Base-by-base conservation (phyloP, 106 monocot species). In the Allium fistulosum region DNA sequence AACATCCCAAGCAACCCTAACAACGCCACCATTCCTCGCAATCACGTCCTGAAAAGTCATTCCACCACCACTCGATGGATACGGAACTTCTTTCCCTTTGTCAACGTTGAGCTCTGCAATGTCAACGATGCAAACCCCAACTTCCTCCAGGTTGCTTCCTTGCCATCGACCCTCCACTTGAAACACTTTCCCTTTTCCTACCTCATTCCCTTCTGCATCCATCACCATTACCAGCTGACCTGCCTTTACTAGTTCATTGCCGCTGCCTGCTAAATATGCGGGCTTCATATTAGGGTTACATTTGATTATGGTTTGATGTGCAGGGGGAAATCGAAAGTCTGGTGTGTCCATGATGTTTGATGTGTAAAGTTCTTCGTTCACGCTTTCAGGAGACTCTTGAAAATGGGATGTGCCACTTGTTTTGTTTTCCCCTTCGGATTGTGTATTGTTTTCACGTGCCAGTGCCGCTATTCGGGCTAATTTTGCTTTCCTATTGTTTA, bases 401-500 rank as follows among this genome's bases (percentile, higher is more conserved):
- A 67, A 73, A 18, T 84, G 81, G 48, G 81, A 71, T 14, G 67
- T 74, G 7, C 71, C 78, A 37, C 61, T 28, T n/a, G 85, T 71
- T 53, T 76, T 86, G 51, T 90, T 86, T 4, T 15, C 84, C 13
- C 87, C 93, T 80, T 93, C 92, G 10, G 77, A 85, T 48, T 74
- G 57, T 49, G 70, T 70, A 5, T 37, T 37, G 37, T 37, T 37
- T 37, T 37, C 37, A 58, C 94, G 84, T 15, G 61, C 68, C 71
- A 84, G 87, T 69, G 84, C 82, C 0, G 90, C 94, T 63, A 85
- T 87, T 26, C 94, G 86, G 10, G 90, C 94, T 63, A 94, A 80
- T 69, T 76, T 81, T 2, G 94, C 94, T 71, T 94, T 94, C 64
- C 94, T 51, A 57, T 94, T 94, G 77, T 94, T 94, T 71, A 94